A percentile compares a stretch with the other conserved stretches of the same genome.
These are phyloP conservation scores for Ophiocordyceps camponoti-saundersi DNA, from an alignment of 2,329 filamentous ascomycete genomes.

Conservation along the genomic window DNA sequence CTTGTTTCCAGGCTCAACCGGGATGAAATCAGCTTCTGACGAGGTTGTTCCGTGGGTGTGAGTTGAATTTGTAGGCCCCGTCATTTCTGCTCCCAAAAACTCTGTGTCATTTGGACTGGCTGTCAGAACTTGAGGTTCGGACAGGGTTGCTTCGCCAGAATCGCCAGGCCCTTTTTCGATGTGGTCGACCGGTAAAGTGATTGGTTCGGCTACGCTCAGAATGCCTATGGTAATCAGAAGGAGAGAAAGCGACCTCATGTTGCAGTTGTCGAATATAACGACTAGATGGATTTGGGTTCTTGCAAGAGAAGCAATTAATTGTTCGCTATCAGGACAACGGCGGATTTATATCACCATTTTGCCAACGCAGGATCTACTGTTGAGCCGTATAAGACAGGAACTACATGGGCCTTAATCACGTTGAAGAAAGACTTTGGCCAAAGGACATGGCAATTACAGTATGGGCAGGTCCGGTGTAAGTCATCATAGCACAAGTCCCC, in stretches of 20 bases:
- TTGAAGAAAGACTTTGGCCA: too few relatives aligned
- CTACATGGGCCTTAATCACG: neutral
- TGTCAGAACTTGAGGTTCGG: too few relatives aligned
- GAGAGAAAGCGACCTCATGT: neutral
- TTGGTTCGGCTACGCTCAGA: neutral
- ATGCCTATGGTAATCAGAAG: neutral
- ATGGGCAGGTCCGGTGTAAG: too few relatives aligned
- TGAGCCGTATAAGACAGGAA: neutral
- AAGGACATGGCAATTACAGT: too few relatives aligned
- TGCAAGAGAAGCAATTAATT: neutral
- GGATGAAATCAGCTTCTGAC: too few relatives aligned
- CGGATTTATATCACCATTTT: neutral
- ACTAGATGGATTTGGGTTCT: neutral
- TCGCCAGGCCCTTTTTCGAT: neutral
- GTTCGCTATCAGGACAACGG: neutral
- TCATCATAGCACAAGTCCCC: too few relatives aligned
- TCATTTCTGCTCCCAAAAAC: too few relatives aligned
- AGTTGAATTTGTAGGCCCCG: too few relatives aligned
- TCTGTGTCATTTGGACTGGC: too few relatives aligned
- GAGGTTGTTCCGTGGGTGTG: too few relatives aligned
- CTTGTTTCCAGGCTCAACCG: too few relatives aligned
- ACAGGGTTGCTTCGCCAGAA: too few relatives aligned
- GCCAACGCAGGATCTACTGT: neutral
- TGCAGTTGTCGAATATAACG: neutral
- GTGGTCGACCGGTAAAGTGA: neutral